Percentiles rank a stretch among this genome's conserved stretches.
These are phyloP conservation scores for Fonsecaea monophora DNA, from an alignment of 2,329 filamentous ascomycete genomes.

Conservation along the genomic window DNA sequence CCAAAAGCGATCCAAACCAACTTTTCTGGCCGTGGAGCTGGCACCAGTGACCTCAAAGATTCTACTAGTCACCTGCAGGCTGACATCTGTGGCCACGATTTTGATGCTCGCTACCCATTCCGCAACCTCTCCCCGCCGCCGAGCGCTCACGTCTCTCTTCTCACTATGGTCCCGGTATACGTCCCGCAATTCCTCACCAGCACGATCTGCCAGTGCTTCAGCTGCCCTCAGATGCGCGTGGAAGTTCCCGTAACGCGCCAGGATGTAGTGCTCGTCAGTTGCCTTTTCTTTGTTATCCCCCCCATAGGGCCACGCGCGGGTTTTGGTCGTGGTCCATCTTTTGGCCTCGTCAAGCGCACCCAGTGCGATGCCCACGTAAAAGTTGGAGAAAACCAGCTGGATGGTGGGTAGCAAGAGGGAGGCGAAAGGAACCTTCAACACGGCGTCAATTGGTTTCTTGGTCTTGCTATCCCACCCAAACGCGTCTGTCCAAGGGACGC, in stretches of 20 bases:
- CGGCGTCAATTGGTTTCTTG: conserved; percentile 59
- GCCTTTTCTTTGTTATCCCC: conserved; percentile 66
- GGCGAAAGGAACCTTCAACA: conserved; percentile 62
- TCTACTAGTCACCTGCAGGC: conserved; percentile 63
- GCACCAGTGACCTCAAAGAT: conserved; percentile 71
- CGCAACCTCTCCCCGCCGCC: conserved; percentile 65
- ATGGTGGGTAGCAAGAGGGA: conserved; percentile 68
- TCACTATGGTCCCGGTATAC: conserved; percentile 55
- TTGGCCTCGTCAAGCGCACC: conserved; percentile 64
- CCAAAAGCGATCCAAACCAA: conserved; percentile 71
- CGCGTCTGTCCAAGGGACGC: conserved; percentile 65
- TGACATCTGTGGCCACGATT: conserved; percentile 67
- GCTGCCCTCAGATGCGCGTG: conserved; percentile 67
- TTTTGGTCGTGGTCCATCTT: conserved; percentile 63
- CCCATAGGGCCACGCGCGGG: conserved; percentile 69
- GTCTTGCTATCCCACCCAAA: conserved; percentile 63
- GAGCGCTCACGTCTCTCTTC: conserved; percentile 56
- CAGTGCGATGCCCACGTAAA: conserved; percentile 68
- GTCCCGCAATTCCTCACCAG: conserved; percentile 57
- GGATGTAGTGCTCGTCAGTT: conserved; percentile 70
- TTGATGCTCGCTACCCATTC: conserved; percentile 69
- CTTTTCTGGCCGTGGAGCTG: conserved; percentile 63
- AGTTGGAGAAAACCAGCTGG: conserved; percentile 70
- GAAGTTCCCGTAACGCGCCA: conserved; percentile 69
- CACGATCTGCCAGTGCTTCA: conserved; percentile 64